Percentiles rank a stretch among this genome's conserved stretches.
Evolutionary conservation across 345 rosid genomes (phyloP).

Genomic region (Lepidium sativum): DNA sequence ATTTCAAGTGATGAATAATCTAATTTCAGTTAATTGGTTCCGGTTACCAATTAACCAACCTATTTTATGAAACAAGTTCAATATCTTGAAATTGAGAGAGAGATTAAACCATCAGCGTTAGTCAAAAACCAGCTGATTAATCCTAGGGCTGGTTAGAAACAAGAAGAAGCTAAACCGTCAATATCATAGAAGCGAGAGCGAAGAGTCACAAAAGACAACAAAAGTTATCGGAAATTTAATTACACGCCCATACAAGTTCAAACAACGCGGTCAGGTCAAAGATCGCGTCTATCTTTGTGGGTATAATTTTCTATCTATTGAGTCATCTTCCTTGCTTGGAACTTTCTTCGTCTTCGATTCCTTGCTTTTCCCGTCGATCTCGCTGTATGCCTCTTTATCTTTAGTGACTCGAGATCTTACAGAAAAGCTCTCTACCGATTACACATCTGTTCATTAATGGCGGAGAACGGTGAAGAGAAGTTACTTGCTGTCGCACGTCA

Average conservation of each 20-base stretch:
- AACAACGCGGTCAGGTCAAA: conserved; percentile 27
- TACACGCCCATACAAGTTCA: conserved; percentile 19
- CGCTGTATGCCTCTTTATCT: not conserved
- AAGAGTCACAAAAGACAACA: conserved; percentile 4
- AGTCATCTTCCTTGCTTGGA: conserved; percentile 20
- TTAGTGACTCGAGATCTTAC: not conserved
- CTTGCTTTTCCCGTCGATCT: conserved; percentile 15
- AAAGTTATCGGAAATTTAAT: not conserved
- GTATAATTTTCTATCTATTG: conserved; percentile 10
- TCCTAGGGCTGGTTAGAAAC: not conserved
- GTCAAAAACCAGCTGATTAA: conserved; percentile 6
- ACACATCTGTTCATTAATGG: conserved; percentile 19
- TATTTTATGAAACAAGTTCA: no score
- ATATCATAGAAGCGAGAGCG: not conserved
- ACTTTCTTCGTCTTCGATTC: conserved; percentile 27
- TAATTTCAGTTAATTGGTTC: no score
- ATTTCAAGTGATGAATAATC: no score
- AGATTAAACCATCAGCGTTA: not conserved
- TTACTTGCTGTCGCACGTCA: conserved; percentile 81
- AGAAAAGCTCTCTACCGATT: not conserved
- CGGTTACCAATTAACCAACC: no score
- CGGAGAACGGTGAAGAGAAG: conserved; percentile 87
- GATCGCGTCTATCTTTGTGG: conserved; percentile 8
- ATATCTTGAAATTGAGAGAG: not conserved
- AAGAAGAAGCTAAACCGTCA: not conserved